Conservation (phyloP, 148 eudicot species). For the Selenicereus undatus region DNA sequence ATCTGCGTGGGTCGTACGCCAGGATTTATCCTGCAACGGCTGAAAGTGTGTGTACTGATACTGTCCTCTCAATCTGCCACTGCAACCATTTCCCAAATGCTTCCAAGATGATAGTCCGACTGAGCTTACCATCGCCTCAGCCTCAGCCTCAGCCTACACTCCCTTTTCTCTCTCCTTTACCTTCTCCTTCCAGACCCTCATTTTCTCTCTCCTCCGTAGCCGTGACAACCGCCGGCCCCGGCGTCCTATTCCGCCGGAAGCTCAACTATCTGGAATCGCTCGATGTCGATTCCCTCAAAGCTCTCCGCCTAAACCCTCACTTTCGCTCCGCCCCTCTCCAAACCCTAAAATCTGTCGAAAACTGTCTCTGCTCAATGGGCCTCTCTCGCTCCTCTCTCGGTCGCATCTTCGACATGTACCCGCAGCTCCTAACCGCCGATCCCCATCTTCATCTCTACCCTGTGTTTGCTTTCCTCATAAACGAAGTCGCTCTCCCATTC, state of each 20-base stretch:
- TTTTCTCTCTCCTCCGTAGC: slow-evolving; percentile 11
- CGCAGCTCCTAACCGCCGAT: slow-evolving; percentile 64
- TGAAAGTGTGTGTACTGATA: too few species aligned
- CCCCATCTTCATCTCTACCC: slow-evolving; percentile 65
- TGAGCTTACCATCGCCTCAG: background rate
- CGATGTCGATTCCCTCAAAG: slow-evolving; percentile 61
- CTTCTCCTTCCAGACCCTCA: slow-evolving; percentile 15
- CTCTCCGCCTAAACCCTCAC: slow-evolving; percentile 60
- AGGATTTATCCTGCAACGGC: background rate
- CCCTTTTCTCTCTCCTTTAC: slow-evolving; percentile 17
- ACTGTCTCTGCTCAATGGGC: slow-evolving; percentile 59
- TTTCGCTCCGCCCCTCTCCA: slow-evolving; percentile 60
- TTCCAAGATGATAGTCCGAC: slow-evolving; percentile 13
- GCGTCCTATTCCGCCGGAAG: slow-evolving; percentile 61
- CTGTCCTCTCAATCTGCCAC: too few species aligned
- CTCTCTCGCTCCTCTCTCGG: slow-evolving; percentile 49
- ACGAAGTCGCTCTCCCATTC: slow-evolving; percentile 46
- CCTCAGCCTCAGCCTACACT: slow-evolving; percentile 12
- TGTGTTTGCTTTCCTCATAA: slow-evolving; percentile 54
- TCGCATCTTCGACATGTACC: slow-evolving; percentile 73
- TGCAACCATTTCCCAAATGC: background rate
- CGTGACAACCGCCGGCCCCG: slow-evolving; percentile 33
- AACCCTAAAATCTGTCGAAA: slow-evolving; percentile 44
- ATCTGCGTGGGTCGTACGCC: too few species aligned
- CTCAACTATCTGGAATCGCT: slow-evolving; percentile 68